Conservation (phyloP, 345 rosid species). For the Durio zibethinus region DNA sequence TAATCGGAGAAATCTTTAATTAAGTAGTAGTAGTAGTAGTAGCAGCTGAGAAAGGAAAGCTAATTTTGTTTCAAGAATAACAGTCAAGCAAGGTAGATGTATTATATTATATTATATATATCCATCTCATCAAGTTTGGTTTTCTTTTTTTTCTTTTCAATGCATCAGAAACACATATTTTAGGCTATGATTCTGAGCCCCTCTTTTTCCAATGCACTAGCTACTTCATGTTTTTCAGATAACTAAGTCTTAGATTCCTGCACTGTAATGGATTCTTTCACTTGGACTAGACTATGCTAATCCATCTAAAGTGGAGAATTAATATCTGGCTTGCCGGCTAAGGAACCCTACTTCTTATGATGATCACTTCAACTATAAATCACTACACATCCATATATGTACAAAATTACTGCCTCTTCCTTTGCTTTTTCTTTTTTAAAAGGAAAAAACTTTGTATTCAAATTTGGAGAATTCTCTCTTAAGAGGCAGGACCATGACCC, state of each 20-base stretch:
- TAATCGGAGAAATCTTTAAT: constrained; percentile 4
- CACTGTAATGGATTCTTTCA: not conserved
- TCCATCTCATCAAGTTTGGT: not conserved
- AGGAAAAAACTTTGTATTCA: too few species aligned
- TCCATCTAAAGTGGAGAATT: constrained; percentile 6
- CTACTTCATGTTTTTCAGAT: too few species aligned
- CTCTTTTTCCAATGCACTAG: not conserved
- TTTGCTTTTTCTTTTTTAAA: too few species aligned
- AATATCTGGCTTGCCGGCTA: constrained; percentile 6
- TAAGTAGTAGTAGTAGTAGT: not conserved
- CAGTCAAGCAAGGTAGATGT: too few species aligned
- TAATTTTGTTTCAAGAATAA: not conserved
- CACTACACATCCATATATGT: too few species aligned
- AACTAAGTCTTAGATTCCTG: too few species aligned
- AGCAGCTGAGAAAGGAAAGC: not conserved
- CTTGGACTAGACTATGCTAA: not conserved
- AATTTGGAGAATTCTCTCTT: too few species aligned
- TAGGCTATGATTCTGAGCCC: not conserved
- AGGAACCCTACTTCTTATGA: not conserved
- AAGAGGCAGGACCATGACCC: too few species aligned
- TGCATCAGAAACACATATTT: not conserved
- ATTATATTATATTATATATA: not conserved
- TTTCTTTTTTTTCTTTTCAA: constrained; percentile 5
- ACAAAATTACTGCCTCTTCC: too few species aligned
- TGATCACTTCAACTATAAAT: not conserved